Percentiles rank a stretch among this genome's conserved stretches.
Evolutionary conservation across 2,329 filamentous ascomycete species (phyloP).

Genomic region (Conoideocrella luteorostrata): DNA sequence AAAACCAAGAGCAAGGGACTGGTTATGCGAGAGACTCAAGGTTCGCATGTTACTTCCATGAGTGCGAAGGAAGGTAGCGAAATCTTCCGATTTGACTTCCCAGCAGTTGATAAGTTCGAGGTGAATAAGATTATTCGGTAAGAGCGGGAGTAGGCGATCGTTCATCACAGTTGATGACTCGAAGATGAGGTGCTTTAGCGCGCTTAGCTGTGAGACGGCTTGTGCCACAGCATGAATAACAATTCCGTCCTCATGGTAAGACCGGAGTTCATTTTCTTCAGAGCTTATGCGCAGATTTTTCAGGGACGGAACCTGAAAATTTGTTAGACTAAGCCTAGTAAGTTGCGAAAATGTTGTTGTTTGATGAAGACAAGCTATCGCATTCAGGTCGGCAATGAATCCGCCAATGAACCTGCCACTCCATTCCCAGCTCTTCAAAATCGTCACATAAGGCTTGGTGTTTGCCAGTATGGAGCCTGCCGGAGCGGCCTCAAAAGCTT

Average conservation of each 20-base stretch:
- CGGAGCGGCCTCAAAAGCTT: constrained; percentile 51
- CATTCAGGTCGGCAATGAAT: constrained; percentile 38
- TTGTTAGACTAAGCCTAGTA: constrained; percentile 53
- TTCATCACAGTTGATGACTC: constrained; percentile 70
- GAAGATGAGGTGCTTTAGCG: constrained; percentile 62
- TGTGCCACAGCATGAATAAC: constrained; percentile 30
- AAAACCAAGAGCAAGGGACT: constrained; percentile 70
- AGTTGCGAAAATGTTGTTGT: constrained; percentile 50
- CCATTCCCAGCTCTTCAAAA: constrained; percentile 55
- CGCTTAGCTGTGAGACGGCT: constrained; percentile 43
- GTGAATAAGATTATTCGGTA: constrained; percentile 60
- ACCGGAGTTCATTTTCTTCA: constrained; percentile 22
- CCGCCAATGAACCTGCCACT: constrained; percentile 47
- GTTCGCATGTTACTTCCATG: constrained; percentile 62
- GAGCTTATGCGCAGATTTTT: constrained; percentile 30
- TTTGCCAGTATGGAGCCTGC: constrained; percentile 22
- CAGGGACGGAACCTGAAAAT: constrained; percentile 52
- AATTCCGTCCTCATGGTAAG: constrained; percentile 35
- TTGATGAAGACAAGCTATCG: constrained; percentile 46
- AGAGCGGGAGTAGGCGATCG: constrained; percentile 56
- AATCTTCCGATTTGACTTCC: constrained; percentile 60
- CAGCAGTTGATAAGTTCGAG: constrained; percentile 76
- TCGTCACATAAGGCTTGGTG: constrained; percentile 25
- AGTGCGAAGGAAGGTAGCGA: constrained; percentile 58
- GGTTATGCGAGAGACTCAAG: constrained; percentile 71